Evolutionary conservation across 257 asterid species (phyloP).

Genomic region (Pogostemon cablin): DNA sequence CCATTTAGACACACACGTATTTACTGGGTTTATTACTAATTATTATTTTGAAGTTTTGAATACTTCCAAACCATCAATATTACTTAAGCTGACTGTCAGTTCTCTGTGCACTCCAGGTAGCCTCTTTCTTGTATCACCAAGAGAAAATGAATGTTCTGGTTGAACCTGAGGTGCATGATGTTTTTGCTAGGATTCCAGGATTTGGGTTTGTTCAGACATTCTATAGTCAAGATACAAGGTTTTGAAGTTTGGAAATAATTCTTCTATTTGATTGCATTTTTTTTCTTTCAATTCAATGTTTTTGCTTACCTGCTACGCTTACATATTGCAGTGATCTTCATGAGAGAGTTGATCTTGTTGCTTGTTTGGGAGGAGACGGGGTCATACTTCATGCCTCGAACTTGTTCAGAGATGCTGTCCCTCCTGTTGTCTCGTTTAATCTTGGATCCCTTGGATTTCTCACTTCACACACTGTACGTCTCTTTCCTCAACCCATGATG

Average conservation of each 20-base stretch:
- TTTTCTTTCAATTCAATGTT: constrained; percentile 6
- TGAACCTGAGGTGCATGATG: constrained; percentile 96
- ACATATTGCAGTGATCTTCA: constrained; percentile 80
- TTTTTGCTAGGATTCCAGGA: constrained; percentile 93
- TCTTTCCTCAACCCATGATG: constrained; percentile 26
- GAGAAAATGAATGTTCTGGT: constrained; percentile 96
- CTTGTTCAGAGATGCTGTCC: constrained; percentile 93
- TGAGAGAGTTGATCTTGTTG: constrained; percentile 94
- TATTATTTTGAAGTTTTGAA: constrained; percentile 2
- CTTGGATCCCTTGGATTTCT: constrained; percentile 99
- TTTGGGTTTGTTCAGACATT: constrained; percentile 98
- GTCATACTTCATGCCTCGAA: constrained; percentile 98
- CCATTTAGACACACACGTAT: neutral
- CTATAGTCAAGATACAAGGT: constrained; percentile 99
- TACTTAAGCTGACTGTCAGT: constrained; percentile 32
- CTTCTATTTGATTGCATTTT: constrained; percentile 8
- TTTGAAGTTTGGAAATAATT: constrained; percentile 30
- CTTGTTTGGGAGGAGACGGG: constrained; percentile 99
- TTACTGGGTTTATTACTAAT: constrained; percentile 2
- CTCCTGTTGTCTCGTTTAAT: constrained; percentile 98
- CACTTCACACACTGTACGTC: constrained; percentile 84
- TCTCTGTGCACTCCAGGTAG: constrained; percentile 63
- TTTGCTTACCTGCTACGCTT: constrained; percentile 37
- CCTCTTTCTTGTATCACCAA: constrained; percentile 83
- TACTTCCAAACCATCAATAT: constrained; percentile 15